Percentiles rank a stretch among this genome's conserved stretches.
phyloP scores from a whole-genome alignment of 139 green algal species.

The Trebouxia sp. region DNA sequence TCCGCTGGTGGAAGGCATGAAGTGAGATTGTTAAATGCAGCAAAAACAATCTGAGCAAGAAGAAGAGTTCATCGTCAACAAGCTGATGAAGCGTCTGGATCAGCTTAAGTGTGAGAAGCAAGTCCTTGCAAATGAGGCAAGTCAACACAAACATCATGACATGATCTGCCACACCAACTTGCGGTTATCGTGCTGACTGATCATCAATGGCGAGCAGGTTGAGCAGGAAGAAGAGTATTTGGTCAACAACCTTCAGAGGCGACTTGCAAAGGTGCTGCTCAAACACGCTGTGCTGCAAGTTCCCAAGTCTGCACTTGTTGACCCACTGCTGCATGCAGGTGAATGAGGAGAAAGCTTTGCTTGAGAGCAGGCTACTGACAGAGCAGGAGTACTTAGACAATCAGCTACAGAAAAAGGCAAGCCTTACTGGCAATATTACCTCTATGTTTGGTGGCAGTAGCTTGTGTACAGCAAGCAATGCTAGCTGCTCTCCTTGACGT shows the following conservation, averaged over 20 bases:
- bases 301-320: slow-evolving; percentile 13
- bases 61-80: slow-evolving; percentile 82
- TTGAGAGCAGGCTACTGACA: slow-evolving; percentile 63
- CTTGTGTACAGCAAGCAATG: neutral
- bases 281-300: slow-evolving; percentile 5
- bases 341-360: slow-evolving; percentile 59
- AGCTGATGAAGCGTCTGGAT: slow-evolving; percentile 78
- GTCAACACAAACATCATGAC: neutral
- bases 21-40: slow-evolving; percentile 4
- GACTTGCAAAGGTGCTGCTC: slow-evolving; percentile 61
- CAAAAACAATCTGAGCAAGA: slow-evolving; percentile 74
- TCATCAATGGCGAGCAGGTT: slow-evolving; percentile 46
- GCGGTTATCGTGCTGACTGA: too few relatives aligned
- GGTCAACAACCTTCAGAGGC: slow-evolving; percentile 78
- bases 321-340: slow-evolving; percentile 44
- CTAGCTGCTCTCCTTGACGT: too few relatives aligned
- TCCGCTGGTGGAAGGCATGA: neutral
- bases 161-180: too few relatives aligned
- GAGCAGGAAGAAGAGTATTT: slow-evolving; percentile 83
- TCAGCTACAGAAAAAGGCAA: slow-evolving; percentile 42
- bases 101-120: slow-evolving; percentile 79
- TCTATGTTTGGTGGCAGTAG: too few relatives aligned
- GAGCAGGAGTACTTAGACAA: slow-evolving; percentile 63
- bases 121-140: slow-evolving; percentile 64
- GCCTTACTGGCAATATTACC: too few relatives aligned